A percentile compares a stretch with the other conserved stretches of the same genome.
phyloP scores from a whole-genome alignment of 805 yeast genomes.

The Cyberlindnera meyerae region DNA sequence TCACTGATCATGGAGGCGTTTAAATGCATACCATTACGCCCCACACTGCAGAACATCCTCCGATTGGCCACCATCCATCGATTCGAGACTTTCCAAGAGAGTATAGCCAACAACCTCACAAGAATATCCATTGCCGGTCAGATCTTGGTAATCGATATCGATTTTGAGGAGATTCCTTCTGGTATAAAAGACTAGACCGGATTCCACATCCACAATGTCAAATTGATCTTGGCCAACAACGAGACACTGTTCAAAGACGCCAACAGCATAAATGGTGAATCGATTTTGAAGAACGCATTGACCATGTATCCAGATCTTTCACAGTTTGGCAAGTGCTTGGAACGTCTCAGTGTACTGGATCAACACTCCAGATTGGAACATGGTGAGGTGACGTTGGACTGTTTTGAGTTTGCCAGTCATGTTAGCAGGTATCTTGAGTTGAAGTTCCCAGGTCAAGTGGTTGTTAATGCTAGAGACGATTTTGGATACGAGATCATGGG shows the following conservation, averaged over 20 bases:
- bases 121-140: slow-evolving; percentile 26
- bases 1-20: slow-evolving; percentile 17
- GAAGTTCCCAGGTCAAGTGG: slow-evolving; percentile 9
- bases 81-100: slow-evolving; percentile 25
- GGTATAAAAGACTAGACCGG: slow-evolving; percentile 12
- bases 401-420: slow-evolving; percentile 18
- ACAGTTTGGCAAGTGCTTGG: slow-evolving; percentile 19
- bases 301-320: slow-evolving; percentile 12
- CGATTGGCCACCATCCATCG: slow-evolving; percentile 25
- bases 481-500: slow-evolving; percentile 13
- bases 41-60: slow-evolving; percentile 24
- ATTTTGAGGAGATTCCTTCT: slow-evolving; percentile 13
- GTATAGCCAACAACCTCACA: slow-evolving; percentile 11
- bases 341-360: slow-evolving; percentile 19
- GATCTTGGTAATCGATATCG: slow-evolving; percentile 26
- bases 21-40: slow-evolving; percentile 19
- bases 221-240: slow-evolving; percentile 24
- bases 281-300: slow-evolving; percentile 16
- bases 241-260: slow-evolving; percentile 20
- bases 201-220: slow-evolving; percentile 15
- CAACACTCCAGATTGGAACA: slow-evolving; percentile 18
- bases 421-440: slow-evolving; percentile 4
- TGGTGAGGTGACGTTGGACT: slow-evolving; percentile 12
- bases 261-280: slow-evolving; percentile 12
- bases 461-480: slow-evolving; percentile 18